Evolutionary conservation across 176 grass and related monocot species (phyloP).

Genomic region (Ensete glaucum): DNA sequence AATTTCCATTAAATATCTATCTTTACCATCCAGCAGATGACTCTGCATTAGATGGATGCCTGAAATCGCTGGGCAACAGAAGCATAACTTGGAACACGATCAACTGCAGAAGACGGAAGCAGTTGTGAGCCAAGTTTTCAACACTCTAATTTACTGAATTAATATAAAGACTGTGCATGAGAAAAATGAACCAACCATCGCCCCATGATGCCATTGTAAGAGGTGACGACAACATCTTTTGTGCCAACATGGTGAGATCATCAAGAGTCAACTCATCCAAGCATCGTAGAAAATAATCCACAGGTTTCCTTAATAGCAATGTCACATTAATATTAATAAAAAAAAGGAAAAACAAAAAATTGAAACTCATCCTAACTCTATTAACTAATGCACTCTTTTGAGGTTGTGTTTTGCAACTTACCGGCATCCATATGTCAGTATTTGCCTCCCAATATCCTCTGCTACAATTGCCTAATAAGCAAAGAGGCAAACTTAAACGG

Average conservation of each 20-base stretch:
- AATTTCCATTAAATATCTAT: no score
- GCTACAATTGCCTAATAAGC: conserved; percentile 43
- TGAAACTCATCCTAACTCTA: background rate
- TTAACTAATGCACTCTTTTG: background rate
- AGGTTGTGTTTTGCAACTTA: conserved; percentile 17
- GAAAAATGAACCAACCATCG: conserved; percentile 32
- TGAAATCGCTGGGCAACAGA: conserved; percentile 1
- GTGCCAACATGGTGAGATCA: conserved; percentile 54
- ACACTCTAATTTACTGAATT: background rate
- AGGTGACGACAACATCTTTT: conserved; percentile 53
- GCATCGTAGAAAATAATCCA: conserved; percentile 58
- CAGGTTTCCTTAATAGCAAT: conserved; percentile 40
- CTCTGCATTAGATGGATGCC: background rate
- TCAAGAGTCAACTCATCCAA: conserved; percentile 58
- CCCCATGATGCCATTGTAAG: conserved; percentile 80
- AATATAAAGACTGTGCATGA: background rate
- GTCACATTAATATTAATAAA: background rate
- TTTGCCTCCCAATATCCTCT: conserved; percentile 87
- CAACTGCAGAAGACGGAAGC: background rate
- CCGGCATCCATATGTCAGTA: conserved; percentile 71
- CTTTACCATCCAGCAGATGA: background rate
- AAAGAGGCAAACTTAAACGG: conserved; percentile 2
- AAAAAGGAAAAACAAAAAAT: background rate
- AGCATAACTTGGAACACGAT: conserved; percentile 7
- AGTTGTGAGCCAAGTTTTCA: background rate